Conservation (phyloP, 805 yeast species). For the Diddensiella santjacobensis region DNA sequence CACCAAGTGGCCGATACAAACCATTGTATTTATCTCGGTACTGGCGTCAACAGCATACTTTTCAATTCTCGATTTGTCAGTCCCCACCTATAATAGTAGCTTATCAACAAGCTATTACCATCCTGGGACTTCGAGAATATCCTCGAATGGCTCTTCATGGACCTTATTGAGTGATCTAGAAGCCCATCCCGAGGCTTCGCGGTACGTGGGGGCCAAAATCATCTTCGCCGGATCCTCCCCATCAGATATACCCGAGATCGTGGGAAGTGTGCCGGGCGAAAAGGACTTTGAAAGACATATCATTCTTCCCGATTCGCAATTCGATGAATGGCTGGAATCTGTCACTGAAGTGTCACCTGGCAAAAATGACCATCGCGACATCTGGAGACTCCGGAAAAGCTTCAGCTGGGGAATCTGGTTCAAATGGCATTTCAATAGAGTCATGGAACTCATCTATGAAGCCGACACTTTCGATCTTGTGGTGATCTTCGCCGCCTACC, state of each 20-base stretch:
- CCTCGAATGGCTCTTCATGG: slow-evolving; percentile 12
- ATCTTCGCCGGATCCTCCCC: slow-evolving; percentile 23
- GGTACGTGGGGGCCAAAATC: slow-evolving; percentile 22
- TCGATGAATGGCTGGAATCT: slow-evolving; percentile 29
- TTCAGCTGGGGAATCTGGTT: slow-evolving; percentile 37
- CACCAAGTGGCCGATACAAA: slow-evolving; percentile 83
- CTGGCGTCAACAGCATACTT: slow-evolving; percentile 79
- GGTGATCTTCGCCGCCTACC: slow-evolving; percentile 72
- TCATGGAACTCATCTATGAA: slow-evolving; percentile 40
- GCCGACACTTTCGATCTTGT: slow-evolving; percentile 86
- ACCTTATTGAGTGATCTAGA: slow-evolving; percentile 11
- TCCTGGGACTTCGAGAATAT: slow-evolving; percentile 10
- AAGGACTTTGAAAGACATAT: slow-evolving; percentile 20
- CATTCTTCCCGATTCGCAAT: slow-evolving; percentile 26
- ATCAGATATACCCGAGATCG: slow-evolving; percentile 19
- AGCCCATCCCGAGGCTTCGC: slow-evolving; percentile 16
- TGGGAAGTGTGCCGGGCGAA: slow-evolving; percentile 16
- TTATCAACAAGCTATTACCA: slow-evolving; percentile 23
- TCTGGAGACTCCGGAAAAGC: slow-evolving; percentile 26
- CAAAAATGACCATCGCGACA: slow-evolving; percentile 10
- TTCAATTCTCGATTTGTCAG: slow-evolving; percentile 45
- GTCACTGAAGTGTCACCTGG: slow-evolving; percentile 19
- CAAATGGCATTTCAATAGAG: slow-evolving; percentile 32
- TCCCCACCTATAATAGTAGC: slow-evolving; percentile 25
- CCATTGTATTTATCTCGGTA: slow-evolving; percentile 65